A percentile compares a stretch with the other conserved stretches of the same genome.
Conservation (phyloP, 805 yeast species). For the Scheffersomyces stipitis region DNA sequence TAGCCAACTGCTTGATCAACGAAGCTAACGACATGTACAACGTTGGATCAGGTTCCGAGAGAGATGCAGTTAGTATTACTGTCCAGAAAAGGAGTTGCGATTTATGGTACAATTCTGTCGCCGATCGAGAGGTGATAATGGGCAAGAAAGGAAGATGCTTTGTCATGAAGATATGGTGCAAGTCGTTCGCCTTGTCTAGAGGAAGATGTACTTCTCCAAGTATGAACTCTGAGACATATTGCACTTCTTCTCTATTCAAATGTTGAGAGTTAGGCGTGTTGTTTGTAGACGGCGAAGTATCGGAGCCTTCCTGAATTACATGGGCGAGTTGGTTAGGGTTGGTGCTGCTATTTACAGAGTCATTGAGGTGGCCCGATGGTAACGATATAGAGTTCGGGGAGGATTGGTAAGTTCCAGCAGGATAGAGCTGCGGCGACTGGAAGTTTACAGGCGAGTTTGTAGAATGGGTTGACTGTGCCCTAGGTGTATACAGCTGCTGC, state of each 20-base stretch:
- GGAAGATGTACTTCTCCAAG: conserved; percentile 76
- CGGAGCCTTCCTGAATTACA: conserved; percentile 24
- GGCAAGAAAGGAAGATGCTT: conserved; percentile 78
- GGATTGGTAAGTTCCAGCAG: conserved; percentile 5
- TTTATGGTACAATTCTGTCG: conserved; percentile 76
- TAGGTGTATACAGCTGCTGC: conserved; percentile 3
- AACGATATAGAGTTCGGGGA: conserved; percentile 8
- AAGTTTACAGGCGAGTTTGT: conserved; percentile 7
- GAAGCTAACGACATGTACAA: conserved; percentile 73
- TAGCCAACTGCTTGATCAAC: conserved; percentile 80
- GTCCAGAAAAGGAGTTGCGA: conserved; percentile 90
- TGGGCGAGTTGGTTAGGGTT: conserved; percentile 15
- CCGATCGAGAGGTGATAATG: conserved; percentile 66
- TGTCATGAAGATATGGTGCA: conserved; percentile 67
- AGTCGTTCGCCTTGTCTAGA: conserved; percentile 62
- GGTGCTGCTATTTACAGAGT: conserved; percentile 11
- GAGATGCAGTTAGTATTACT: conserved; percentile 80
- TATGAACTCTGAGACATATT: conserved; percentile 56
- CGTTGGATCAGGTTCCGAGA: conserved; percentile 85
- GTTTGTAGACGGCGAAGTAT: conserved; percentile 28
- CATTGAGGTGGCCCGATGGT: conserved; percentile 11
- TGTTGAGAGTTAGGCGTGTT: conserved; percentile 4
- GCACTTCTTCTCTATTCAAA: conserved; percentile 6
- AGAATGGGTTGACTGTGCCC: conserved; percentile 5
- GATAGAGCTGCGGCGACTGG: conserved; percentile 7